Conservation (phyloP, 2,329 filamentous ascomycete species). For the Talaromyces sp. region DNA sequence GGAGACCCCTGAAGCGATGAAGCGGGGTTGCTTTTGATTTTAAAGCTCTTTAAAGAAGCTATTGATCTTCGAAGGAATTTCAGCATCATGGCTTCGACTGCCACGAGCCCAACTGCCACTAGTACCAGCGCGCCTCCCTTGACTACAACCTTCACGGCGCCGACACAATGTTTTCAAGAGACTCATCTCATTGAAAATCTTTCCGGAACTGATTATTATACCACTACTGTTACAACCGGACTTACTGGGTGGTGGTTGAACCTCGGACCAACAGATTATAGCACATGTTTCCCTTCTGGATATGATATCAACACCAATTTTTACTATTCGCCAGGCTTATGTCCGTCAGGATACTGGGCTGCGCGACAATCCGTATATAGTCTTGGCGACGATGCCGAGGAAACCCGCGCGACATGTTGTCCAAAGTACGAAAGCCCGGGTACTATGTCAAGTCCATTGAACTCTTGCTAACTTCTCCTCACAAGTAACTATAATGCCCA, state of each 20-base stretch:
- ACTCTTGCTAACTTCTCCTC: not conserved
- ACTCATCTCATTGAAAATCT: conserved; percentile 4
- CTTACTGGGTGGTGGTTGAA: conserved; percentile 5
- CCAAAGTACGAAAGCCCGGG: not conserved
- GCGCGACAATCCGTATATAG: not conserved
- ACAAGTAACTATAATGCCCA: conserved; percentile 4
- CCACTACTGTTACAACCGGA: not conserved
- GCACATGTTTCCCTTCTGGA: not conserved
- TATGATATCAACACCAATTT: not conserved
- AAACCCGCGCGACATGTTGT: conserved; percentile 7
- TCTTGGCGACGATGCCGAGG: not conserved
- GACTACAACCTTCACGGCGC: conserved; percentile 2
- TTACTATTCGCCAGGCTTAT: conserved; percentile 8
- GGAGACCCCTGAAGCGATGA: too few species aligned
- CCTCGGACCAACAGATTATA: conserved; percentile 2
- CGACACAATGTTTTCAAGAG: conserved; percentile 1
- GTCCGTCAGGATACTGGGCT: conserved; percentile 5
- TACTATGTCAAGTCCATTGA: not conserved
- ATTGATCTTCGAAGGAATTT: too few species aligned
- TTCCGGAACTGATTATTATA: not conserved
- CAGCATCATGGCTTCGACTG: conserved; percentile 10
- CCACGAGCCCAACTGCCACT: not conserved
- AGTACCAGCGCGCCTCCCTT: not conserved
- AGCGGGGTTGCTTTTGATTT: too few species aligned
- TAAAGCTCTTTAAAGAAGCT: too few species aligned